These are phyloP conservation scores for Alternaria solani DNA, from an alignment of 2,329 filamentous ascomycete genomes.

Conservation along the genomic window DNA sequence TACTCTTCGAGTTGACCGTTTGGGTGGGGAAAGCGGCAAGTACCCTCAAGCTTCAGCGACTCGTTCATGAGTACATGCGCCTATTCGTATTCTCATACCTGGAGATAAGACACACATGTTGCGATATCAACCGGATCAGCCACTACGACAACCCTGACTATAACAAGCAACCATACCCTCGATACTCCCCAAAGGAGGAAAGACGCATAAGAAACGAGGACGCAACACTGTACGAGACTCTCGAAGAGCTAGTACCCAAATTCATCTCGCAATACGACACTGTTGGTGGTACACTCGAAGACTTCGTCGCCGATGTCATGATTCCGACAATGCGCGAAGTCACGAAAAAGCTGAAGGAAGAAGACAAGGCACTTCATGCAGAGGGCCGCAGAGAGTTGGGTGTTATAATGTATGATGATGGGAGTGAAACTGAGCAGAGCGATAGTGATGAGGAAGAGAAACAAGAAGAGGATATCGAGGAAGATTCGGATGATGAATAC, in stretches of 20 bases:
- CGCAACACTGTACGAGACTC: background rate
- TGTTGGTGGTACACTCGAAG: background rate
- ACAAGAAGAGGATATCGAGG: background rate
- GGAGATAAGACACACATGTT: background rate
- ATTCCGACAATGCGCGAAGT: background rate
- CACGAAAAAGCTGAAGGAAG: background rate
- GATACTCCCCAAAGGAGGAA: background rate
- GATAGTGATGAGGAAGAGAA: background rate
- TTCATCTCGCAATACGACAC: background rate
- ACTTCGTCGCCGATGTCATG: background rate
- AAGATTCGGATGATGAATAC: background rate
- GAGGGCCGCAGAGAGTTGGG: background rate
- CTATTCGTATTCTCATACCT: background rate
- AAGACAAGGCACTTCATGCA: background rate
- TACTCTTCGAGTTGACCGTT: background rate
- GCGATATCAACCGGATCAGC: rapidly evolving
- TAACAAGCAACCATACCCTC: background rate
- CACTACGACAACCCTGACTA: rapidly evolving
- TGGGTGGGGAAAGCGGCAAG: background rate
- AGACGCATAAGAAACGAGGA: background rate
- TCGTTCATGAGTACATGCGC: rapidly evolving
- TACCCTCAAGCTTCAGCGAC: rapidly evolving
- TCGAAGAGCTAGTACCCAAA: background rate
- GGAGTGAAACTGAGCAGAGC: rapidly evolving
- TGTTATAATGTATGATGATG: background rate